phyloP scores from a whole-genome alignment of 345 rosid species.

The Corymbia maculata region DNA sequence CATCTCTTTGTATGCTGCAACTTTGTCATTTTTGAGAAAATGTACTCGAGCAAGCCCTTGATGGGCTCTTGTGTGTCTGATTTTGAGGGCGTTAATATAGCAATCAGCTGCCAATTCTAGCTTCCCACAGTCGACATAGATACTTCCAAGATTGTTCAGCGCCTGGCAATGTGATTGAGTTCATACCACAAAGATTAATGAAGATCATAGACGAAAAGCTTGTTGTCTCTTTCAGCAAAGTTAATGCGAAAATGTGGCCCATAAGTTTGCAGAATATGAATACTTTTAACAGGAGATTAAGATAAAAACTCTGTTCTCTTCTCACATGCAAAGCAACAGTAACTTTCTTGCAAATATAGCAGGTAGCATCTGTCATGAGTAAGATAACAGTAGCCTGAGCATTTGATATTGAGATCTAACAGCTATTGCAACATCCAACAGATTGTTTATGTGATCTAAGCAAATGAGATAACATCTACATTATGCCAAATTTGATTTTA shows the following conservation, averaged over 20 bases:
- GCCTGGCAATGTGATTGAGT: slow-evolving; percentile 38
- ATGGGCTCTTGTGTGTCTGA: slow-evolving; percentile 93
- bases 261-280: neutral
- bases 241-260: neutral
- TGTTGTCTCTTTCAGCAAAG: neutral
- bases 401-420: neutral
- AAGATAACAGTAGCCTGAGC: neutral
- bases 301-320: neutral
- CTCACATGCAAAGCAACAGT: neutral
- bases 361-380: neutral
- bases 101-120: slow-evolving; percentile 91
- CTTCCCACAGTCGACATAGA: slow-evolving; percentile 61
- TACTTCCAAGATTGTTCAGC: slow-evolving; percentile 97
- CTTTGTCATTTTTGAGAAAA: slow-evolving; percentile 63
- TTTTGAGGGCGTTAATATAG: slow-evolving; percentile 85
- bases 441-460: neutral
- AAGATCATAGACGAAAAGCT: neutral
- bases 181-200: neutral
- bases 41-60: slow-evolving; percentile 98
- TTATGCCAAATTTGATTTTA: neutral
- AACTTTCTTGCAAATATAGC: neutral
- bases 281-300: neutral
- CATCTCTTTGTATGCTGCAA: slow-evolving; percentile 86
- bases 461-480: neutral
- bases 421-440: neutral